Percentiles rank a stretch among this genome's conserved stretches.
phyloP scores from a whole-genome alignment of 176 grass and related monocot species.

The Musa beccarii region DNA sequence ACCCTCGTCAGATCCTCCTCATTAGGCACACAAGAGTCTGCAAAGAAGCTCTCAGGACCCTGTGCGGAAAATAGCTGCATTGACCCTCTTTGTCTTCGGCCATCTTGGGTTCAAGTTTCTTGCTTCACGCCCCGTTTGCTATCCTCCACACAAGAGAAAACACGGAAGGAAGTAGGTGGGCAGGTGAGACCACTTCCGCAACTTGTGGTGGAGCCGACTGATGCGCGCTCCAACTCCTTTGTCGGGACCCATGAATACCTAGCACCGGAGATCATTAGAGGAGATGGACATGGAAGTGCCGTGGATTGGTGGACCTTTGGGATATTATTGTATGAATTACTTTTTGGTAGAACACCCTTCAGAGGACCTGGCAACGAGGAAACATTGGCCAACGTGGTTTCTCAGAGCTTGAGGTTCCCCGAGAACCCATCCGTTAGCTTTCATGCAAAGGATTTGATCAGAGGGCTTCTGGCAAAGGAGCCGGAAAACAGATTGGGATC shows the following conservation, averaged over 20 bases:
- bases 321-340: conserved; percentile 79
- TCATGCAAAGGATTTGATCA: conserved; percentile 66
- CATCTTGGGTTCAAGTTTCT: conserved; percentile 1
- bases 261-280: conserved; percentile 91
- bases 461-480: conserved; percentile 81
- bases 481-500: conserved; percentile 70
- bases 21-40: not conserved
- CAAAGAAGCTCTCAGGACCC: not conserved
- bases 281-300: conserved; percentile 92
- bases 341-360: conserved; percentile 77
- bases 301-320: conserved; percentile 99
- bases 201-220: conserved; percentile 80
- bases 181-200: conserved; percentile 61
- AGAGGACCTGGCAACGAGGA: conserved; percentile 72
- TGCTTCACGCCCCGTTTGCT: not conserved
- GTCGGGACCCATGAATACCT: conserved; percentile 93
- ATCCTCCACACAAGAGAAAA: conserved; percentile 33
- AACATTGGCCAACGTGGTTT: conserved; percentile 77
- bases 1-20: not conserved
- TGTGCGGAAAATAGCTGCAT: not conserved
- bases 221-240: conserved; percentile 87
- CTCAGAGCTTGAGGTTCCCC: conserved; percentile 65
- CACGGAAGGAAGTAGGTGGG: conserved; percentile 41
- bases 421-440: conserved; percentile 59
- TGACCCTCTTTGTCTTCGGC: not conserved